Conservation (phyloP, 106 monocot genomes). For the Agapanthus africanus region DNA sequence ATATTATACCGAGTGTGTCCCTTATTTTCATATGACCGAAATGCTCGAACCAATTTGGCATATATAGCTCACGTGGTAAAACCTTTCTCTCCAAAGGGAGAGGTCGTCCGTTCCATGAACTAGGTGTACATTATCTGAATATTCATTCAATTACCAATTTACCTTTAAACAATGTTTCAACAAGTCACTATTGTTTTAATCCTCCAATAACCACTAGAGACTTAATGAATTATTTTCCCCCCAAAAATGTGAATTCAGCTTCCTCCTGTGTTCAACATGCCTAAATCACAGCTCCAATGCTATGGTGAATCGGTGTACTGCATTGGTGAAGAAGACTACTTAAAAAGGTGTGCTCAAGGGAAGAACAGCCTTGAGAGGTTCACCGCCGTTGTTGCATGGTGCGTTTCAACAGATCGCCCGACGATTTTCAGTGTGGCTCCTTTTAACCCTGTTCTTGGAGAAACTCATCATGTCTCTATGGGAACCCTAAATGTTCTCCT, state of each 20-base stretch:
- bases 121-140: too few species aligned
- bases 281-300: slow-evolving; percentile 92
- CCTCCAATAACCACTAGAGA: too few species aligned
- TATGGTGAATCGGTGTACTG: slow-evolving; percentile 82
- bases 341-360: slow-evolving; percentile 46
- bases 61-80: too few species aligned
- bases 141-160: too few species aligned
- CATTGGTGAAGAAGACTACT: slow-evolving; percentile 27
- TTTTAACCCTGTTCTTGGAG: slow-evolving; percentile 87
- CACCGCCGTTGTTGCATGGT: slow-evolving; percentile 73
- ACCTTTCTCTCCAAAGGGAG: too few species aligned
- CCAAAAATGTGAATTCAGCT: slow-evolving; percentile 52
- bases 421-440: slow-evolving; percentile 68
- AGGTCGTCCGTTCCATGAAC: too few species aligned
- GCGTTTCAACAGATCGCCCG: slow-evolving; percentile 74
- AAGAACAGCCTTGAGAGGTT: slow-evolving; percentile 63
- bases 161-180: background rate
- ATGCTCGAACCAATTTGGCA: too few species aligned
- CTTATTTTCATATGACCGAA: too few species aligned
- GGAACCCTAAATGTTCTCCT: slow-evolving; percentile 76
- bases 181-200: background rate
- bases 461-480: slow-evolving; percentile 80
- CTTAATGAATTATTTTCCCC: too few species aligned
- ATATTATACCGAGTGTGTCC: too few species aligned
- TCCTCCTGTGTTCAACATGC: slow-evolving; percentile 87